Evolutionary conservation across 1,284 basidiomycete genomes (phyloP).

Genomic region (Neolentinus lepideus): DNA sequence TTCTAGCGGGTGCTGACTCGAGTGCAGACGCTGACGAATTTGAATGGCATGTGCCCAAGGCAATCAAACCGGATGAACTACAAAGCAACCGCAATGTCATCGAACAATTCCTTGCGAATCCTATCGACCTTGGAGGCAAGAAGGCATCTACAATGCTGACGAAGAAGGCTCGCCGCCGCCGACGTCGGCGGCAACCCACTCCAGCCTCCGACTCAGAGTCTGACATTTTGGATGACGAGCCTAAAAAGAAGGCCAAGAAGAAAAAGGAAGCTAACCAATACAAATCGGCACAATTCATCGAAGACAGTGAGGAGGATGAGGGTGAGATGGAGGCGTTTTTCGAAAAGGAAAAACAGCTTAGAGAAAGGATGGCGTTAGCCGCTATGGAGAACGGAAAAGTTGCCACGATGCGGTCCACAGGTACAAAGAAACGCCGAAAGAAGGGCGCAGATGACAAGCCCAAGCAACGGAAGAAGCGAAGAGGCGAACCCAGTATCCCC

Average conservation of each 20-base stretch:
- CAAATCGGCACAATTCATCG: conserved; percentile 87
- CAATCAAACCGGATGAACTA: conserved; percentile 56
- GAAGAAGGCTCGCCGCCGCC: conserved; percentile 47
- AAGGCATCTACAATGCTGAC: conserved; percentile 57
- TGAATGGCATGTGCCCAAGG: conserved; percentile 74
- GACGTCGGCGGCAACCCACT: conserved; percentile 40
- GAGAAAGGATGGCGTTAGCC: conserved; percentile 40
- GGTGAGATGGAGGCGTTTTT: conserved; percentile 76
- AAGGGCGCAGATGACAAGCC: conserved; percentile 23
- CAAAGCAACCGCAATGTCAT: conserved; percentile 63
- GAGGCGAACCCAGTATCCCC: conserved; percentile 8
- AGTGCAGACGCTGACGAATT: conserved; percentile 58
- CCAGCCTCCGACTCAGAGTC: conserved; percentile 32
- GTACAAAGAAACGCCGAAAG: conserved; percentile 58
- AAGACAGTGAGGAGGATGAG: conserved; percentile 80
- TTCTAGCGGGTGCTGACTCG: not conserved
- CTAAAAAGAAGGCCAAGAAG: conserved; percentile 41
- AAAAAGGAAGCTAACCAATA: conserved; percentile 68
- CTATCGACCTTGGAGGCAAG: conserved; percentile 71
- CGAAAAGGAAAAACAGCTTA: conserved; percentile 56
- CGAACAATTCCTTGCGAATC: conserved; percentile 67
- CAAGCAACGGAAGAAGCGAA: conserved; percentile 13
- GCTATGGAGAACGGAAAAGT: conserved; percentile 35
- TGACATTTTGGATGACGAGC: conserved; percentile 35
- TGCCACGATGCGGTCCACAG: conserved; percentile 55